phyloP scores from a whole-genome alignment of 2,329 filamentous ascomycete species.

The Aureobasidium sp. region DNA sequence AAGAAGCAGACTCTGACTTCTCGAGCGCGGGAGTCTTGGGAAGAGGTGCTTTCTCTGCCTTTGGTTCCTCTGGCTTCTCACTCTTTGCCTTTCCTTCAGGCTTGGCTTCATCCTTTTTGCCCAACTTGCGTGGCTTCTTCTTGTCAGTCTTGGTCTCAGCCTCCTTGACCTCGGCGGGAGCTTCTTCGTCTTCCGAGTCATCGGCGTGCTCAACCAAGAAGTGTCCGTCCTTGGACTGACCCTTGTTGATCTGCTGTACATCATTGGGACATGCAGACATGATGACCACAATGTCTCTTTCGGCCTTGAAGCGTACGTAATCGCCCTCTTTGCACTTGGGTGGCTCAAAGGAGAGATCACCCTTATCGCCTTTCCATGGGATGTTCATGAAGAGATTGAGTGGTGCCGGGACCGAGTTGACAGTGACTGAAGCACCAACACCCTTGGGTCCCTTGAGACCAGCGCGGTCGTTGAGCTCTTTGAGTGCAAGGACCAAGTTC shows the following conservation, averaged over 20 bases:
- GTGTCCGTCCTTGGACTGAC: constrained; percentile 36
- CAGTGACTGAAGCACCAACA: constrained; percentile 40
- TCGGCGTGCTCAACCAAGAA: constrained; percentile 32
- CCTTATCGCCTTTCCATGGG: constrained; percentile 33
- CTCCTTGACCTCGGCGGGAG: constrained; percentile 1
- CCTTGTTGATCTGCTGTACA: constrained; percentile 34
- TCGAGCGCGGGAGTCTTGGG: background rate
- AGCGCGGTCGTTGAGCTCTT: constrained; percentile 39
- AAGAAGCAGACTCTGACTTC: background rate
- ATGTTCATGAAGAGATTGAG: constrained; percentile 43
- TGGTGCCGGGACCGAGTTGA: constrained; percentile 40
- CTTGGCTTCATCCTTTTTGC: constrained; percentile 5
- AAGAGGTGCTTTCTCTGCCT: background rate
- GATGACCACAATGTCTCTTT: constrained; percentile 38
- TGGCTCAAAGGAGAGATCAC: constrained; percentile 34
- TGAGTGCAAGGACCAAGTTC: constrained; percentile 41
- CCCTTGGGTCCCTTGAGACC: constrained; percentile 39
- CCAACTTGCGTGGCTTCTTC: constrained; percentile 10
- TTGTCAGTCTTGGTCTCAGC: background rate
- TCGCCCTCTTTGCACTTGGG: constrained; percentile 35
- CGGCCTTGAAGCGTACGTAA: constrained; percentile 36
- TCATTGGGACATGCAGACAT: constrained; percentile 43
- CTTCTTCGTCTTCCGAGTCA: constrained; percentile 14
- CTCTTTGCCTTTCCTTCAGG: background rate
- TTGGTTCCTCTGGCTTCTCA: constrained; percentile 1